Evolutionary conservation across 257 asterid species (phyloP).

Genomic region (Phtheirospermum japonicum): DNA sequence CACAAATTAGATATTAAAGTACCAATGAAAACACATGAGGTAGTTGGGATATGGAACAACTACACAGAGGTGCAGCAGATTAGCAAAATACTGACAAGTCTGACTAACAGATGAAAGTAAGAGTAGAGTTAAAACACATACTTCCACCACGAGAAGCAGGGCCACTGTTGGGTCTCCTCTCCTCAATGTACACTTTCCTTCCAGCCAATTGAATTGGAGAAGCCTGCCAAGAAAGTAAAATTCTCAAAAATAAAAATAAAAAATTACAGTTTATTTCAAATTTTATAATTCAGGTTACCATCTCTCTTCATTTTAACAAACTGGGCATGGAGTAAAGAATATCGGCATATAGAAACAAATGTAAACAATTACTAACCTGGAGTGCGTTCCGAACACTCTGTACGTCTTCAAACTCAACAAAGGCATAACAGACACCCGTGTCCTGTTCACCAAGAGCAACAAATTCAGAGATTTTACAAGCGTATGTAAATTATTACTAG

Average conservation of each 20-base stretch:
- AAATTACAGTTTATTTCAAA: conserved; percentile 17
- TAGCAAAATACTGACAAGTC: neutral
- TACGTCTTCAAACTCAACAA: no score
- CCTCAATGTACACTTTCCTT: conserved; percentile 71
- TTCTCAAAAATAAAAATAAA: neutral
- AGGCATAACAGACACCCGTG: no score
- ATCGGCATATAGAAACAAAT: neutral
- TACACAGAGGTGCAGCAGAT: neutral
- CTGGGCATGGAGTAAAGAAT: neutral
- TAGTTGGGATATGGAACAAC: neutral
- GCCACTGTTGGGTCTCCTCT: no score
- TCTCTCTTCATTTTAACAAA: neutral
- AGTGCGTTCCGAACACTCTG: no score
- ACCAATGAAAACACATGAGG: neutral
- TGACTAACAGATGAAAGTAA: neutral
- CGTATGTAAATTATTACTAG: no score
- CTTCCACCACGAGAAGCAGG: no score
- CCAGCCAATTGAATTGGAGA: conserved; percentile 75
- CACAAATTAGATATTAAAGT: no score
- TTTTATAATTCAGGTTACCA: no score
- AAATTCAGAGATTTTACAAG: no score
- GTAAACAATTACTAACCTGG: conserved; percentile 41
- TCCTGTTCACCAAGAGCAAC: no score
- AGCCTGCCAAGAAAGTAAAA: conserved; percentile 43
- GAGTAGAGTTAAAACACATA: no score